Conservation (phyloP, 2,329 filamentous ascomycete genomes). For the Scedosporium apiospermum region DNA sequence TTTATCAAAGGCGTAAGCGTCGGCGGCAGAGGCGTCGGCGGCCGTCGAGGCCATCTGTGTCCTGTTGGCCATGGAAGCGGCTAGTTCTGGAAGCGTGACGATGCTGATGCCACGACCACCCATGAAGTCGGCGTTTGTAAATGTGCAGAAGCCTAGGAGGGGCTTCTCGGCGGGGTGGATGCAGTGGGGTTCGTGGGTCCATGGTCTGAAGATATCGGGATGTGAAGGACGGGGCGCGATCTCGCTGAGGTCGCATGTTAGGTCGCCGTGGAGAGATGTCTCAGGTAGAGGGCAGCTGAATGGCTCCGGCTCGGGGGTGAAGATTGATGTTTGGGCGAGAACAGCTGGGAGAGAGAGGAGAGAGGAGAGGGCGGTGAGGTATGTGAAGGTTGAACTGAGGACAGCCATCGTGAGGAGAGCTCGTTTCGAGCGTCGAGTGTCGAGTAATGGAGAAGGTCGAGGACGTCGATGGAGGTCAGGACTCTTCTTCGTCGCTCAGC, state of each 20-base stretch:
- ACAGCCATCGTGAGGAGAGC: background rate
- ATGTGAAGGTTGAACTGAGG: background rate
- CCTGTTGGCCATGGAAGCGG: background rate
- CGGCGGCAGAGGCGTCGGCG: background rate
- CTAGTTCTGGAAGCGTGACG: conserved; percentile 2
- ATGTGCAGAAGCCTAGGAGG: conserved; percentile 4
- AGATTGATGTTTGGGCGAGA: background rate
- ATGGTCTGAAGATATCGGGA: conserved; percentile 1
- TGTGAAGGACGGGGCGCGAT: background rate
- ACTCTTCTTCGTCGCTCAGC: too few relatives aligned
- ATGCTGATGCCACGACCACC: conserved; percentile 2
- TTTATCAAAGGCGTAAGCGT: background rate
- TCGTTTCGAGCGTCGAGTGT: background rate
- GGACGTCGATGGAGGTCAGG: too few relatives aligned
- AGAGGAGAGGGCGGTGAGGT: background rate
- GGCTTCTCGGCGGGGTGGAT: conserved; percentile 3
- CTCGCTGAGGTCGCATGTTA: background rate
- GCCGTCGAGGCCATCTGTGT: background rate
- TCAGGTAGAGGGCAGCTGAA: background rate
- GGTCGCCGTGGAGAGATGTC: background rate
- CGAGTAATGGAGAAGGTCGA: background rate
- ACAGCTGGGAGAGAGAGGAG: background rate
- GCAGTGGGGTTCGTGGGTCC: conserved; percentile 7
- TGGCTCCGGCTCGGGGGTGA: background rate
- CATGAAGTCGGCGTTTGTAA: conserved; percentile 7